These are phyloP conservation scores for Auricularia sp. DNA, from an alignment of 768 basidiomycete genomes.

Conservation along the genomic window DNA sequence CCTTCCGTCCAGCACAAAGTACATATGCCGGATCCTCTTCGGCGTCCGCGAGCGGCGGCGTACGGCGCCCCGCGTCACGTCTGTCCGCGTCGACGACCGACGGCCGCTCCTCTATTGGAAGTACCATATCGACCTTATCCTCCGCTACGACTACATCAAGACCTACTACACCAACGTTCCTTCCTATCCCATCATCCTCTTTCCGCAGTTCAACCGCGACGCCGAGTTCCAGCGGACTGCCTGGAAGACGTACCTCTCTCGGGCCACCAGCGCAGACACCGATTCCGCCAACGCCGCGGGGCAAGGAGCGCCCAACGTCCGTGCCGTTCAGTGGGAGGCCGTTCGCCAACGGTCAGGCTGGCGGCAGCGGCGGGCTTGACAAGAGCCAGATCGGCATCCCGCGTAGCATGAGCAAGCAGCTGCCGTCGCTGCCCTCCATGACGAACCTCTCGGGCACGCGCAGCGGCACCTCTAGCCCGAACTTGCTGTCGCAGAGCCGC, in stretches of 20 bases:
- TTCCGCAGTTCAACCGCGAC: neutral
- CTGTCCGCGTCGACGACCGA: constrained; percentile 48
- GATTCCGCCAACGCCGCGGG: neutral
- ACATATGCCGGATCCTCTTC: constrained; percentile 34
- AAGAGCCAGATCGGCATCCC: neutral
- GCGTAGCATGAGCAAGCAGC: neutral
- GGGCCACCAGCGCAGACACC: neutral
- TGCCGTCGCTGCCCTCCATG: constrained; percentile 34
- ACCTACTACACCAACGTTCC: constrained; percentile 65
- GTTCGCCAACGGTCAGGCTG: neutral
- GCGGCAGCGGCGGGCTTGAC: neutral
- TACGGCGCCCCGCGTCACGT: constrained; percentile 62
- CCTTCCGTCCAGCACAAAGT: constrained; percentile 44
- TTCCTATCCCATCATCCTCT: constrained; percentile 17
- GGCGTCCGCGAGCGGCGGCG: constrained; percentile 29
- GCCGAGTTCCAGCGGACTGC: neutral
- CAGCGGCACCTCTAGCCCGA: neutral
- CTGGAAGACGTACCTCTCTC: neutral
- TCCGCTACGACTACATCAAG: constrained; percentile 52
- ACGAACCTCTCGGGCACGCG: constrained; percentile 18
- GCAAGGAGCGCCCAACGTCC: neutral
- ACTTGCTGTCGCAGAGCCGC: constrained; percentile 30
- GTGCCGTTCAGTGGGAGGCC: neutral
- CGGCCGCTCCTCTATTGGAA: constrained; percentile 27
- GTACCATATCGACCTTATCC: constrained; percentile 23